Evolutionary conservation across 2,329 filamentous ascomycete species (phyloP).

Genomic region (Fusarium sterilihyphosum): DNA sequence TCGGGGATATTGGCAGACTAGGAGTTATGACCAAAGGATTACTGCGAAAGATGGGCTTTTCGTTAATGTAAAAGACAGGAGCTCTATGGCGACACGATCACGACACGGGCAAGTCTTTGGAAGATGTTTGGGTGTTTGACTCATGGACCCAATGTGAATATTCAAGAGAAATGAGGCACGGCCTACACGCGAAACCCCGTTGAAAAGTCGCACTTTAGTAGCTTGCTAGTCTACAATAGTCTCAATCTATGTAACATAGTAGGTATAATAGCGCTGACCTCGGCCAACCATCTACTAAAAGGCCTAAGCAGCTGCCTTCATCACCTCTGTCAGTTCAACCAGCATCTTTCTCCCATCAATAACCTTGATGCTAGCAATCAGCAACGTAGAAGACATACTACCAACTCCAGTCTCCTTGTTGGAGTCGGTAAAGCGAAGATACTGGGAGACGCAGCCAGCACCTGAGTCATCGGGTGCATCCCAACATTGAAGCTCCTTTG

Average conservation of each 20-base stretch:
- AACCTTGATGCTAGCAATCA: not conserved
- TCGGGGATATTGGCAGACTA: not conserved
- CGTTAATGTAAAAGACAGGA: not conserved
- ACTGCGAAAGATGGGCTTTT: too few relatives aligned
- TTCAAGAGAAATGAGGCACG: too few relatives aligned
- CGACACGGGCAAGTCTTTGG: constrained; percentile 12
- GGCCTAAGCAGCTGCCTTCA: not conserved
- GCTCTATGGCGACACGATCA: accelerated
- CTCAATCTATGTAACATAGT: accelerated
- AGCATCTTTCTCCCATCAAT: accelerated
- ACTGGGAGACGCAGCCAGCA: not conserved
- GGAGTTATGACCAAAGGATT: too few relatives aligned
- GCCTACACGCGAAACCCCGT: too few relatives aligned
- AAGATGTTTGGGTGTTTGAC: too few relatives aligned
- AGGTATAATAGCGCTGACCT: not conserved
- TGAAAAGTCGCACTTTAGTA: too few relatives aligned
- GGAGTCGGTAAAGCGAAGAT: not conserved
- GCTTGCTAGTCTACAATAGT: not conserved
- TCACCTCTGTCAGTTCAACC: not conserved
- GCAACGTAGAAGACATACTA: not conserved
- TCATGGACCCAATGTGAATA: too few relatives aligned
- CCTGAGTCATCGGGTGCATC: not conserved
- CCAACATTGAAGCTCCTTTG: not conserved
- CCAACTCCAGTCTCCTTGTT: not conserved
- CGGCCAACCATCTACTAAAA: accelerated